These are phyloP conservation scores for Trichoderma semiorbis DNA, from an alignment of 2,329 filamentous ascomycete species.

Conservation along the genomic window DNA sequence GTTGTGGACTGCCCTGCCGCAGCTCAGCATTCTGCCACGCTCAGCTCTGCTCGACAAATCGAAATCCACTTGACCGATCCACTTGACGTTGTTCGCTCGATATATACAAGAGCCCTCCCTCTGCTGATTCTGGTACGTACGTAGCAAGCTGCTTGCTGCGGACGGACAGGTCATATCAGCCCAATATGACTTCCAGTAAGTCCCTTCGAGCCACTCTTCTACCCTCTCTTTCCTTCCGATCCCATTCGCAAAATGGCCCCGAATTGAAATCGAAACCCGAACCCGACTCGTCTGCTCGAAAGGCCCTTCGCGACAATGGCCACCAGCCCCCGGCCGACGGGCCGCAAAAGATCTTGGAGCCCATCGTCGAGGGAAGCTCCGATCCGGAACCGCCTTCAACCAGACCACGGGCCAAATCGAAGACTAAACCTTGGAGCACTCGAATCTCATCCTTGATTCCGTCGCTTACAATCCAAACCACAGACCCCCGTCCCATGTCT, in stretches of 20 bases:
- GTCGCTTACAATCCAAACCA: constrained; percentile 35
- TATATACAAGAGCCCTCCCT: constrained; percentile 16
- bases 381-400: constrained; percentile 24
- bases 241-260: constrained; percentile 26
- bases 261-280: constrained; percentile 25
- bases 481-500: constrained; percentile 28
- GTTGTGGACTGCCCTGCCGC: neutral
- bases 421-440: constrained; percentile 36
- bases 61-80: constrained; percentile 2
- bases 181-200: constrained; percentile 47
- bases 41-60: neutral
- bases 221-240: constrained; percentile 35
- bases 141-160: constrained; percentile 26
- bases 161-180: constrained; percentile 31
- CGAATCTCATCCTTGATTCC: constrained; percentile 38
- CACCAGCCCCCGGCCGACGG: constrained; percentile 10
- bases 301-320: constrained; percentile 24
- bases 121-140: constrained; percentile 26
- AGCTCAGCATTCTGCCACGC: constrained; percentile 2
- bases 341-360: constrained; percentile 7
- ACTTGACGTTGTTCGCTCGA: constrained; percentile 6
- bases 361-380: neutral
- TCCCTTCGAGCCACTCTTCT: constrained; percentile 39
- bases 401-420: constrained; percentile 26
- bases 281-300: constrained; percentile 20